phyloP scores from a whole-genome alignment of 441 rosid species.

The Raphanus hybrid region DNA sequence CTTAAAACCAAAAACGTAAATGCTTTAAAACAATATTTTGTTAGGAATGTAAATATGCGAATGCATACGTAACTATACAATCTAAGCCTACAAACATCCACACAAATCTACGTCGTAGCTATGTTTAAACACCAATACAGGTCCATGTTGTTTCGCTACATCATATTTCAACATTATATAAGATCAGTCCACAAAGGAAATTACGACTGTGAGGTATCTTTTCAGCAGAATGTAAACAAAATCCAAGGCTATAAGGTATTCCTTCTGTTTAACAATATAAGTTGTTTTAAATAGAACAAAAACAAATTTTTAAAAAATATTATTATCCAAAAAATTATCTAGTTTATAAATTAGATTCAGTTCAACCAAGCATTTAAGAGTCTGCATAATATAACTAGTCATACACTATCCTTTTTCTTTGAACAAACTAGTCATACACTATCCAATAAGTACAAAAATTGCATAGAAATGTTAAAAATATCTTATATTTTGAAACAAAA shows the following conservation, averaged over 20 bases:
- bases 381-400: too few relatives aligned
- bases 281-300: too few relatives aligned
- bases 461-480: background rate
- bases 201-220: background rate
- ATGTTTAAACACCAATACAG: constrained; percentile 2
- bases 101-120: background rate
- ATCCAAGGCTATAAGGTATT: background rate
- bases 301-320: too few relatives aligned
- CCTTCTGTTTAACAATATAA: background rate
- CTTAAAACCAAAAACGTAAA: background rate
- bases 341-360: too few relatives aligned
- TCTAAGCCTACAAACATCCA: background rate
- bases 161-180: constrained; percentile 4
- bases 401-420: background rate
- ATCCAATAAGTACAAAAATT: background rate
- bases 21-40: background rate
- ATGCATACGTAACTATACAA: background rate
- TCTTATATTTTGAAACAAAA: background rate
- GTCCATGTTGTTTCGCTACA: background rate
- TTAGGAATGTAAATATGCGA: background rate
- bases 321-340: too few relatives aligned
- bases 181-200: background rate
- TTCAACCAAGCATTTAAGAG: background rate
- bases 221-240: background rate
- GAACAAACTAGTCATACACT: background rate